phyloP scores from a whole-genome alignment of 192 early-diverging fungal species.

The Rhizophagus prolifer region DNA sequence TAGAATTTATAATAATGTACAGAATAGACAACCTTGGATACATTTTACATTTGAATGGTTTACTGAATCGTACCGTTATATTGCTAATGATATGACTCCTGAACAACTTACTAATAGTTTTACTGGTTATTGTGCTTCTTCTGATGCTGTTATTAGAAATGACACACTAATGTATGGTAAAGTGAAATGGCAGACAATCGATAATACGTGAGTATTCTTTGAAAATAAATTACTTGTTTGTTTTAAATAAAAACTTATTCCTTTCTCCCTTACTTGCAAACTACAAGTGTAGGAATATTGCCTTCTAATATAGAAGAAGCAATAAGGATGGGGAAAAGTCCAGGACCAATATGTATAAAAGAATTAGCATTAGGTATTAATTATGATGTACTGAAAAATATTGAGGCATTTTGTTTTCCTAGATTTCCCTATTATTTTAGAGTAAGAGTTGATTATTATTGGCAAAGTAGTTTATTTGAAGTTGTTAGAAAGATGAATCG shows the following conservation, averaged over 20 bases:
- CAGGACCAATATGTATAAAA: slow-evolving; percentile 30
- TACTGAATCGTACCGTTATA: slow-evolving; percentile 35
- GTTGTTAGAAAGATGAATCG: slow-evolving; percentile 36
- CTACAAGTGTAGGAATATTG: not conserved
- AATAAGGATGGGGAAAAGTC: not conserved
- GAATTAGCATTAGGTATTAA: slow-evolving; percentile 35
- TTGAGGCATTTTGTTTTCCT: slow-evolving; percentile 32
- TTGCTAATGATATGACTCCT: slow-evolving; percentile 16
- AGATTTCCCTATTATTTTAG: slow-evolving; percentile 43
- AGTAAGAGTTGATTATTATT: slow-evolving; percentile 41
- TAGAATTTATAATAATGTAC: slow-evolving; percentile 28
- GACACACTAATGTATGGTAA: slow-evolving; percentile 27
- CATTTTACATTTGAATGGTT: slow-evolving; percentile 35
- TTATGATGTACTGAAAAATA: slow-evolving; percentile 25
- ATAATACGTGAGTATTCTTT: slow-evolving; percentile 38
- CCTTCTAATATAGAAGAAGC: not conserved
- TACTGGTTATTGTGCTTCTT: slow-evolving; percentile 27
- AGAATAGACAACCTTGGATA: slow-evolving; percentile 37
- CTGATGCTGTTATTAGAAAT: not conserved
- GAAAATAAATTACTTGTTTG: too few species aligned
- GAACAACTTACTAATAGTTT: slow-evolving; percentile 34
- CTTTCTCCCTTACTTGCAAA: not conserved
- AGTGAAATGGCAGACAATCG: slow-evolving; percentile 41
- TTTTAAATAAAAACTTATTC: not conserved
- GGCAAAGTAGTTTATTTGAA: slow-evolving; percentile 40